Conservation (phyloP, 2,329 filamentous ascomycete species). For the Harringtonia aguacate region DNA sequence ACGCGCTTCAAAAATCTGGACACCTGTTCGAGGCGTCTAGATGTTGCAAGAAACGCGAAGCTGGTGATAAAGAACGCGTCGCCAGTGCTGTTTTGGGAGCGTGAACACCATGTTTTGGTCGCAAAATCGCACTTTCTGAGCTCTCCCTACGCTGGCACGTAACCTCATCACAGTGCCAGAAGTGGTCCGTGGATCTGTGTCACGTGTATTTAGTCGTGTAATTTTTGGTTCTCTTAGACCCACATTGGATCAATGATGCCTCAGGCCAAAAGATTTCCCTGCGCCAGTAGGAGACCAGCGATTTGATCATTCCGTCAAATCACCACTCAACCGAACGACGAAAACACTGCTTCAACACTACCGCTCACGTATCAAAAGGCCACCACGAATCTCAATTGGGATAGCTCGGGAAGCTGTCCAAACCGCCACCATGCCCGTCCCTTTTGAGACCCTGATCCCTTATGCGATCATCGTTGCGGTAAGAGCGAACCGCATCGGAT, state of each 20-base stretch:
- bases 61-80: conserved; percentile 11
- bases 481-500: conserved; percentile 17
- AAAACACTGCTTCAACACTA: neutral
- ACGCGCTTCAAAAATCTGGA: conserved; percentile 4
- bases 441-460: conserved; percentile 53
- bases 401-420: neutral
- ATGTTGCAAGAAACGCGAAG: conserved; percentile 5
- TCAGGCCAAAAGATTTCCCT: conserved; percentile 2
- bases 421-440: conserved; percentile 43
- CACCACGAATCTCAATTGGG: conserved; percentile 6
- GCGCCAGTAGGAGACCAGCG: conserved; percentile 7
- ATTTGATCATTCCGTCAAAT: conserved; percentile 5
- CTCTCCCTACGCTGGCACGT: neutral
- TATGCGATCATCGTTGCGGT: conserved; percentile 55
- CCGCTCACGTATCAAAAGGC: neutral
- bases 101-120: conserved; percentile 2
- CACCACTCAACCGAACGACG: conserved; percentile 1
- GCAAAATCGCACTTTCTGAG: neutral
- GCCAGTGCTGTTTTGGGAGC: neutral
- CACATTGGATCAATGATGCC: conserved; percentile 3
- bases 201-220: too few relatives aligned
- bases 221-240: too few relatives aligned
- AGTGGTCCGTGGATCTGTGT: too few relatives aligned
- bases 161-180: neutral
- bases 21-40: neutral